Evolutionary conservation across 805 yeast species (phyloP).

Genomic region (Nakazawaea wyomingensis): DNA sequence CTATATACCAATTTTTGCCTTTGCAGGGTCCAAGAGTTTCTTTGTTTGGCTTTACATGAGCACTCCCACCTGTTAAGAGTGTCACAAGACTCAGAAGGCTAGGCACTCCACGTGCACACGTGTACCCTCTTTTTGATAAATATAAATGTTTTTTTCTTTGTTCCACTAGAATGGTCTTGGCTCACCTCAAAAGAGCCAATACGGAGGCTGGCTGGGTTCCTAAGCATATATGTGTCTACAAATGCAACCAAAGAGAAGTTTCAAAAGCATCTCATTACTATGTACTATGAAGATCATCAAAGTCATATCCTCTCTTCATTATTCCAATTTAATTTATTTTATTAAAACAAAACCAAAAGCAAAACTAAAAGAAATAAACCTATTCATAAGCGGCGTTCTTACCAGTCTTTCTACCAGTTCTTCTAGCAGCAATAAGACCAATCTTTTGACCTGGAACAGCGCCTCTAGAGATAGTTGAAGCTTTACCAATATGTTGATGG

Average conservation of each 20-base stretch:
- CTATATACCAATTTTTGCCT: too few species aligned
- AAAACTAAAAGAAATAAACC: conserved; percentile 1
- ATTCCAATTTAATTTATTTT: neutral
- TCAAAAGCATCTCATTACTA: too few species aligned
- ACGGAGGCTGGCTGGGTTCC: neutral
- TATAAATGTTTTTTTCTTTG: too few species aligned
- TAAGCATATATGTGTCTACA: too few species aligned
- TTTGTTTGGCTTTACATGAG: too few species aligned
- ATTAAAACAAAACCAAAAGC: conserved; percentile 4
- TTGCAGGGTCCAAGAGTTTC: too few species aligned
- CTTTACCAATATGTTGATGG: conserved; percentile 99
- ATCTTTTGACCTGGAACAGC: conserved; percentile 99
- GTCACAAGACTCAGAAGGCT: conserved; percentile 7
- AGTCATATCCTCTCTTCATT: too few species aligned
- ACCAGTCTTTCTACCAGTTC: conserved; percentile 72
- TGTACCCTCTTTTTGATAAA: neutral
- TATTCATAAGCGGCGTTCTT: conserved; percentile 11
- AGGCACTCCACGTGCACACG: conserved; percentile 6
- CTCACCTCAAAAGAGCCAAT: neutral
- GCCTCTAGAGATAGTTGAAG: conserved; percentile 98
- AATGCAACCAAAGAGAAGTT: too few species aligned
- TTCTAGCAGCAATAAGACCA: conserved; percentile 99
- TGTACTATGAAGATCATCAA: too few species aligned
- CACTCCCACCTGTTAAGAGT: neutral
- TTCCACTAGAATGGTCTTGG: too few species aligned